These are phyloP conservation scores for Nicotiana tabacum DNA, from an alignment of 257 asterid genomes.

Conservation along the genomic window DNA sequence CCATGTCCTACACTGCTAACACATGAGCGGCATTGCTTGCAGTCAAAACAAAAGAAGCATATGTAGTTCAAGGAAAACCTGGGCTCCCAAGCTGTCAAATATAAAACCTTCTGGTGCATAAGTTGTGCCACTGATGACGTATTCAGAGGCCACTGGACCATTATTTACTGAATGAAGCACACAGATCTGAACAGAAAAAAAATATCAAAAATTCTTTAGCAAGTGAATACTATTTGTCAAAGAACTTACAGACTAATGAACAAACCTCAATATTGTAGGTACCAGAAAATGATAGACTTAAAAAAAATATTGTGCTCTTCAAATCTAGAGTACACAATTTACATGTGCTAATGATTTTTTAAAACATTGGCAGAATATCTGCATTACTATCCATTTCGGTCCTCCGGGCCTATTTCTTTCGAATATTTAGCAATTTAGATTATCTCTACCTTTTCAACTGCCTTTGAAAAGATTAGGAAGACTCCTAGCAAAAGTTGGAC, in stretches of 20 bases:
- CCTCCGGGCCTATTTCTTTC: background rate
- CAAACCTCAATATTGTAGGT: background rate
- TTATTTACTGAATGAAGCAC: conserved; percentile 70
- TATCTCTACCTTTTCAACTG: background rate
- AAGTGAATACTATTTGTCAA: background rate
- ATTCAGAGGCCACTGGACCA: conserved; percentile 64
- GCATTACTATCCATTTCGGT: background rate
- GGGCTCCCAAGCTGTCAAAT: conserved; percentile 52
- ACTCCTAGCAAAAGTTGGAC: background rate
- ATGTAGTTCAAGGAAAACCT: conserved; percentile 42
- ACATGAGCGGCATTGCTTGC: background rate
- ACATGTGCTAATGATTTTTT: background rate
- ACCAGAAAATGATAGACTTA: background rate
- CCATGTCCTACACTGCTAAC: background rate
- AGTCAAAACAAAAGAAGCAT: background rate
- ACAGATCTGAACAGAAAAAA: conserved; percentile 52
- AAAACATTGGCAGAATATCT: background rate
- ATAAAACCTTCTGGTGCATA: conserved; percentile 95
- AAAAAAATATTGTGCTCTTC: background rate
- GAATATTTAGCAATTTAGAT: background rate
- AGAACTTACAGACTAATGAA: background rate
- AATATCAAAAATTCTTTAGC: background rate
- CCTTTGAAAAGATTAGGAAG: background rate
- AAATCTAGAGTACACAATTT: background rate
- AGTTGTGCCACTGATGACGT: conserved; percentile 84